These are phyloP conservation scores for Endocalyx cinctus DNA, from an alignment of 2,329 filamentous ascomycete genomes.

Conservation along the genomic window DNA sequence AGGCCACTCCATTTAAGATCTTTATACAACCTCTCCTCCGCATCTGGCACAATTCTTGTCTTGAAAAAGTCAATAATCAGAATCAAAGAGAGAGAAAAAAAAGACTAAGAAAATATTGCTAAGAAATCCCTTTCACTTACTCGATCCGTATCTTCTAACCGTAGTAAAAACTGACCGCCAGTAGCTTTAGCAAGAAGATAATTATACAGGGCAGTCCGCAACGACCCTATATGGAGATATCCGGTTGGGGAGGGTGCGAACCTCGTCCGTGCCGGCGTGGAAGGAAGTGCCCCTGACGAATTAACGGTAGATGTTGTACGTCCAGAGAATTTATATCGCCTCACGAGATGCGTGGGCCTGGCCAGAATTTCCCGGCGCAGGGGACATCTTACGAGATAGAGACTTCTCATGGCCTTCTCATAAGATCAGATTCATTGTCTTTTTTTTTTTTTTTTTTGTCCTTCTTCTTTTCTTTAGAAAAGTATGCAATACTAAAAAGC, in stretches of 20 bases:
- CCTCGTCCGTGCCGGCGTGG: conserved; percentile 65
- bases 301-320: conserved; percentile 12
- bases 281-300: conserved; percentile 37
- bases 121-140: conserved; percentile 46
- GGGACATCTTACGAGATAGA: conserved; percentile 15
- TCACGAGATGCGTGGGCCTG: conserved; percentile 16
- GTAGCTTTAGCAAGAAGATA: conserved; percentile 86
- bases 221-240: conserved; percentile 83
- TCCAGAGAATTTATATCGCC: conserved; percentile 22
- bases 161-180: conserved; percentile 81
- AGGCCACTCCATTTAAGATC: conserved; percentile 88
- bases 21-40: conserved; percentile 70
- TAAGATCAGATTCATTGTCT: too few species aligned
- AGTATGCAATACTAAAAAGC: too few species aligned
- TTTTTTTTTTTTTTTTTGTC: too few species aligned
- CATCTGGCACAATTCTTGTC: conserved; percentile 76
- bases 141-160: conserved; percentile 94
- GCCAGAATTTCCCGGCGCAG: conserved; percentile 13
- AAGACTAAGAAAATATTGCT: too few species aligned
- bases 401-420: conserved; percentile 17
- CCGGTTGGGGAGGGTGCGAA: conserved; percentile 97
- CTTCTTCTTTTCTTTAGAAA: too few species aligned
- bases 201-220: conserved; percentile 93
- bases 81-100: too few species aligned
- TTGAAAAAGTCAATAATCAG: conserved; percentile 28